A percentile compares a stretch with the other conserved stretches of the same genome.
phyloP scores from a whole-genome alignment of 495 filamentous ascomycete genomes.

The Penicillium salamii region DNA sequence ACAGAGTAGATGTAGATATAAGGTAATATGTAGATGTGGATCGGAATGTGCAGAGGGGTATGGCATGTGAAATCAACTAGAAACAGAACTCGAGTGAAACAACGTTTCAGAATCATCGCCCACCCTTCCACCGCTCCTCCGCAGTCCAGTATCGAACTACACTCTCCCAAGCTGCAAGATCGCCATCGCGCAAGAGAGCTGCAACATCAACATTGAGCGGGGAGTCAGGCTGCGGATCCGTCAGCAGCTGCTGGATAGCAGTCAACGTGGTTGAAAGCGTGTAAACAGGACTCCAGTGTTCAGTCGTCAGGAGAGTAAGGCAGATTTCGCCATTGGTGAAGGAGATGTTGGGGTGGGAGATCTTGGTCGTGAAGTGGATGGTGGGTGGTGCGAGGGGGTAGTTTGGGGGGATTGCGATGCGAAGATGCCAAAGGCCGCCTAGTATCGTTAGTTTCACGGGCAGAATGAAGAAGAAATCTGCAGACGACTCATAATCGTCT shows the following conservation, averaged over 20 bases:
- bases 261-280: slow-evolving; percentile 74
- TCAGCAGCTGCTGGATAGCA: slow-evolving; percentile 73
- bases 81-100: neutral
- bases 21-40: neutral
- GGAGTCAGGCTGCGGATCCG: slow-evolving; percentile 72
- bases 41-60: slow-evolving; percentile 20
- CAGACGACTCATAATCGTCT: too few relatives aligned
- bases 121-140: slow-evolving; percentile 43
- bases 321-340: slow-evolving; percentile 88
- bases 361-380: slow-evolving; percentile 73
- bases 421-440: slow-evolving; percentile 84
- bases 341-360: slow-evolving; percentile 84
- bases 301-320: slow-evolving; percentile 75
- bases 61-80: slow-evolving; percentile 1
- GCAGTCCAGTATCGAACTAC: slow-evolving; percentile 78
- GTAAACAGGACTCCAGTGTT: slow-evolving; percentile 81
- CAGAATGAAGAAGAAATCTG: too few relatives aligned
- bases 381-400: slow-evolving; percentile 78
- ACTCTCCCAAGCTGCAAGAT: slow-evolving; percentile 71
- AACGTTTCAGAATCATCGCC: neutral
- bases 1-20: too few relatives aligned
- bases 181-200: slow-evolving; percentile 69
- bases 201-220: slow-evolving; percentile 91
- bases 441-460: slow-evolving; percentile 1
- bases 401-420: slow-evolving; percentile 68